Evolutionary conservation across 2,329 filamentous ascomycete genomes (phyloP), one percentile per base, ranked within the genome.

Genomic region (Ilyonectria sp.): DNA sequence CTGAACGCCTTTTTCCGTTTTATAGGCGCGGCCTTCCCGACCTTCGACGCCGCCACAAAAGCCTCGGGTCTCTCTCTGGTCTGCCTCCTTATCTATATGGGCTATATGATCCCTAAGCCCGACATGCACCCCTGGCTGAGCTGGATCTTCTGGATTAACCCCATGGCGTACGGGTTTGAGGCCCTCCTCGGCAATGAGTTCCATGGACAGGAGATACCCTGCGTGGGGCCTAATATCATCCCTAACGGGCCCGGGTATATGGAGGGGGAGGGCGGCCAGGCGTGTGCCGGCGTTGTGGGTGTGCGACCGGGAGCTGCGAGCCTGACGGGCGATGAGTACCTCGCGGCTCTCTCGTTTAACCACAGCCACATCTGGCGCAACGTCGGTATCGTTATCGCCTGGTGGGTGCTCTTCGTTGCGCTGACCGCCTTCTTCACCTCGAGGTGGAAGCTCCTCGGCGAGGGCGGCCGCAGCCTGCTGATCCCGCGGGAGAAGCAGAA

Each of bases 121-220:
- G 81, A 88, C 57, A 85, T 89, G 33, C 75, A 88, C 67, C 78
- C 82, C 65, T 93, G 91, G 91, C 91, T 92, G 56, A 85, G 87
- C 9, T 93, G 91, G 91, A 82, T 92, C 17, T 86, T 85, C 62
- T 91, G 86, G 79, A 79, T 91, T 50, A 92, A 92, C 58, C 91
- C 91, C 0, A 79, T 93, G 3, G 85, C 85, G 26, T 93, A 92
- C 75, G 86, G 87, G 3, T 93, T 90, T 59, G 91, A 93, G 74
- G 85, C 85, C 0, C 81, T 92, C 35, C 71, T 89, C 40, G 78
- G 84, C 1, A 89, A 89, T 68, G 86, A 90, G 67, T 84, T 90
- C 56, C 77, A 87, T 43, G 83, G 83, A 35, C 85, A 88, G 4
- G 72, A 82, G 0, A 91, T 92, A 79, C 69, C 77, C 10, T 86